These are phyloP conservation scores for Nitzschia sp. DNA, from an alignment of 108 stramenopile genomes.

Conservation along the genomic window DNA sequence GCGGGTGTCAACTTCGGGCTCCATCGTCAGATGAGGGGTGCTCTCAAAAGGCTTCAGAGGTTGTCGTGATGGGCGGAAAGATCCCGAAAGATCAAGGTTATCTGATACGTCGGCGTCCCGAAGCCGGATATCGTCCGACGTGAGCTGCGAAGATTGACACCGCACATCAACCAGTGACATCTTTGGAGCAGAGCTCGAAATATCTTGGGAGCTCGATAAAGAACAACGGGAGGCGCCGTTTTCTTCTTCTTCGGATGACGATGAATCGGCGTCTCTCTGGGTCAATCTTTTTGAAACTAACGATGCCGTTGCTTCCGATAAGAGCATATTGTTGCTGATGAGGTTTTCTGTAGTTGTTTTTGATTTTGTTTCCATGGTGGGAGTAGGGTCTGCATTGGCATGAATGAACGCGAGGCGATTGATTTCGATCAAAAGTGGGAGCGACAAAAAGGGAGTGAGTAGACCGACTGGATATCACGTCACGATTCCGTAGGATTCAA, in stretches of 20 bases:
- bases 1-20: slow-evolving; percentile 12
- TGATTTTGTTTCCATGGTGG: slow-evolving; percentile 12
- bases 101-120: neutral
- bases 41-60: neutral
- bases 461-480: neutral
- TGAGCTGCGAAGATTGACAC: slow-evolving; percentile 1
- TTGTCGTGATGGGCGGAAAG: neutral
- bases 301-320: neutral
- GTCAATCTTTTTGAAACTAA: neutral
- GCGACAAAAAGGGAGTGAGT: too few species aligned
- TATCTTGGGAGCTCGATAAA: slow-evolving; percentile 13
- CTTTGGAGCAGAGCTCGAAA: slow-evolving; percentile 5
- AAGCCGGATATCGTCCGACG: slow-evolving; percentile 5
- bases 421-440: too few species aligned
- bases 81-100: neutral
- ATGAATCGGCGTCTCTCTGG: neutral
- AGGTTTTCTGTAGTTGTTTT: neutral
- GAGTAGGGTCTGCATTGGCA: slow-evolving; percentile 2
- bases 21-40: slow-evolving; percentile 47
- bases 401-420: neutral
- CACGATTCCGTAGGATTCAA: neutral
- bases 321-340: neutral
- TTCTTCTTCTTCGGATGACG: slow-evolving; percentile 9
- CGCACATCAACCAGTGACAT: slow-evolving; percentile 14
- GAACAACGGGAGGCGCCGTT: slow-evolving; percentile 1